Conservation (phyloP, 2,329 filamentous ascomycete genomes). For the Escovopsis weberi region DNA sequence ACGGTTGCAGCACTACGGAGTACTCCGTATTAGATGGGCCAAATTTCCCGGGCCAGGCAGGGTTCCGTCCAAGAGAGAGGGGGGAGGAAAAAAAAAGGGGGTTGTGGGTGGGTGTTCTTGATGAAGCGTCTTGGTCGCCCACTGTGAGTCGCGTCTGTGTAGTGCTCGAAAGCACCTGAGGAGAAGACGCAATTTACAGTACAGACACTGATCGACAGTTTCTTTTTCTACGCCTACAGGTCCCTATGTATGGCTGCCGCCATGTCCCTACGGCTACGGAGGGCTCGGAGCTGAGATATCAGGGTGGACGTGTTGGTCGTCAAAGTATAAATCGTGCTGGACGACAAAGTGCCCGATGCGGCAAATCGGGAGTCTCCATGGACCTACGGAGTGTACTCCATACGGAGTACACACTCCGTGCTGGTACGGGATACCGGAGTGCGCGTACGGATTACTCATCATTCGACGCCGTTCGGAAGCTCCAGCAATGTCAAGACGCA, state of each 20-base stretch:
- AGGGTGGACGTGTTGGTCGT: neutral
- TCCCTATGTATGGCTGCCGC: neutral
- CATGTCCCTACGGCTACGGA: neutral
- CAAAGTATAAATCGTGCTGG: too few relatives aligned
- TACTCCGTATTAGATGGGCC: slow-evolving; percentile 1
- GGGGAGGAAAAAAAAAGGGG: neutral
- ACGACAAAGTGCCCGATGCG: neutral
- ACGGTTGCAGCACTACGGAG: slow-evolving; percentile 6
- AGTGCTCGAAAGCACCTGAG: too few relatives aligned
- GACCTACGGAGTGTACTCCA: neutral
- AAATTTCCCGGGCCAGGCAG: slow-evolving; percentile 6
- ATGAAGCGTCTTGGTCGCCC: neutral
- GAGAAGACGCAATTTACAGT: too few relatives aligned
- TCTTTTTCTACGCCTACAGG: too few relatives aligned
- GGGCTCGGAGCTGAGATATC: neutral
- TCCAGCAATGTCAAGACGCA: too few relatives aligned
- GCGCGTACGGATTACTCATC: too few relatives aligned
- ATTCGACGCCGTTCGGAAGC: too few relatives aligned
- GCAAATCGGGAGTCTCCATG: neutral
- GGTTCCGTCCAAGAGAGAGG: neutral
- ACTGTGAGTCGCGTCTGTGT: neutral
- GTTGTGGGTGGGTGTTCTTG: neutral
- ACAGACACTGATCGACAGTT: too few relatives aligned
- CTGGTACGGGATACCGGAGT: too few relatives aligned
- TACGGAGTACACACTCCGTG: too few relatives aligned